Conservation (phyloP, 2,329 filamentous ascomycete species). For the Thermoascus crustaceus region DNA sequence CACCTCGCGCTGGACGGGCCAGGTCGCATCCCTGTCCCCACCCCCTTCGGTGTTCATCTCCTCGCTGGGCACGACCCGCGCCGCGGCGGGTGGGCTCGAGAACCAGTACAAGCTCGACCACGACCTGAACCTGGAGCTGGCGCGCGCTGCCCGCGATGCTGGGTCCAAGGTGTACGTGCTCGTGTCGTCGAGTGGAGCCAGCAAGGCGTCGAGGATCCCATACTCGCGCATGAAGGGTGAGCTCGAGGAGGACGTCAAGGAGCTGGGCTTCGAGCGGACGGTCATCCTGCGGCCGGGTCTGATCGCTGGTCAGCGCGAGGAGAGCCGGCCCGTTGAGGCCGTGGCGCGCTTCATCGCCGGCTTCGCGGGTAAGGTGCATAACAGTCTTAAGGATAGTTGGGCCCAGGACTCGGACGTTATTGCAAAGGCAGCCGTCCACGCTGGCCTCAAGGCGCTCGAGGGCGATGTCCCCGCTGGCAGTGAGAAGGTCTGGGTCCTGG, state of each 20-base stretch:
- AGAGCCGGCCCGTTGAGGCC: constrained; percentile 52
- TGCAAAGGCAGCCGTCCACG: constrained; percentile 35
- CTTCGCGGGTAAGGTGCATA: constrained; percentile 47
- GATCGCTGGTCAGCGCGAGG: constrained; percentile 63
- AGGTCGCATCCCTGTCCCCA: constrained; percentile 49
- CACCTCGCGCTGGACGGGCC: constrained; percentile 57
- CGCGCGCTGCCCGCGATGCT: constrained; percentile 62
- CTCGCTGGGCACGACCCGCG: constrained; percentile 71
- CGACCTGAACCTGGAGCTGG: constrained; percentile 74
- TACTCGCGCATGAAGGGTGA: constrained; percentile 75
- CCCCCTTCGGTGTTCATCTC: constrained; percentile 62
- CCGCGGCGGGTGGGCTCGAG: constrained; percentile 63
- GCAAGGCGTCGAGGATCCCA: constrained; percentile 44
- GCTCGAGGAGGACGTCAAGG: constrained; percentile 69
- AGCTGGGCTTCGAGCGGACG: constrained; percentile 65
- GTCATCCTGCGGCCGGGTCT: constrained; percentile 67
- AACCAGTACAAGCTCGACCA: constrained; percentile 83
- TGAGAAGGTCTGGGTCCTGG: constrained; percentile 34
- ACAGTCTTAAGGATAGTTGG: constrained; percentile 53
- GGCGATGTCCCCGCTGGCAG: constrained; percentile 30
- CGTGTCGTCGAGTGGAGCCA: constrained; percentile 53
- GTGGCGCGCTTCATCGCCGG: constrained; percentile 49
- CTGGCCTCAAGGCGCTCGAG: constrained; percentile 32
- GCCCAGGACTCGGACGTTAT: constrained; percentile 70
- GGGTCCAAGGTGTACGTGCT: constrained; percentile 71